phyloP scores from a whole-genome alignment of 306 rosid genomes.

The Rosa persica region DNA sequence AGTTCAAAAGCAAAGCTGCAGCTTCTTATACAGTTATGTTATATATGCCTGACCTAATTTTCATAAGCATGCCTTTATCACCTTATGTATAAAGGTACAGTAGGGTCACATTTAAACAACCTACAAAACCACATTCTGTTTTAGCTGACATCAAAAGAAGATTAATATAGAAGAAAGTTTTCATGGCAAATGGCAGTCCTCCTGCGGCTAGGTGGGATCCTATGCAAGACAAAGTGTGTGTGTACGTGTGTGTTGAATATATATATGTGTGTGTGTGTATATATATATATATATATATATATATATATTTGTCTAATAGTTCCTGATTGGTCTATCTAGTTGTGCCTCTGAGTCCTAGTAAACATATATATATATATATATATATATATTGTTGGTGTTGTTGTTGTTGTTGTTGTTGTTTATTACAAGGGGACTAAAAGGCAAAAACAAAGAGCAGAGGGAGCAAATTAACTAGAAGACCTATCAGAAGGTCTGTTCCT shows the following conservation, averaged over 20 bases:
- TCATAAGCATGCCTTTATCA: background rate
- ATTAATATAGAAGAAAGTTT: conserved; percentile 9
- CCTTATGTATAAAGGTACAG: background rate
- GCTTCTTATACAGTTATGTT: background rate
- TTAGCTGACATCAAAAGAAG: conserved; percentile 21
- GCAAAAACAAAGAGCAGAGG: too few species aligned
- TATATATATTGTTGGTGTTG: too few species aligned
- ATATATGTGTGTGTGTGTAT: too few species aligned
- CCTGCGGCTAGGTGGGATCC: conserved; percentile 51
- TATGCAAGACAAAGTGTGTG: conserved; percentile 20
- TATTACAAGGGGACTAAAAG: too few species aligned
- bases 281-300: too few species aligned
- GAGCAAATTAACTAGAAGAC: too few species aligned
- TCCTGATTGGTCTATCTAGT: background rate
- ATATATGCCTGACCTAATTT: background rate
- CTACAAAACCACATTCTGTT: conserved; percentile 18
- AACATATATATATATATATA: too few species aligned
- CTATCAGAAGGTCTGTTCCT: too few species aligned
- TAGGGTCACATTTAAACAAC: background rate
- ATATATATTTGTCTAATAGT: conserved; percentile 8
- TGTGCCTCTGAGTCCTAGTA: background rate
- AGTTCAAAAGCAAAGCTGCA: conserved; percentile 2
- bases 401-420: too few species aligned
- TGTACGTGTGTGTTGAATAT: too few species aligned
- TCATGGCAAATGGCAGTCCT: conserved; percentile 19